Evolutionary conservation across 306 rosid genomes (phyloP).

Genomic region (Cicer pinnatifidum): DNA sequence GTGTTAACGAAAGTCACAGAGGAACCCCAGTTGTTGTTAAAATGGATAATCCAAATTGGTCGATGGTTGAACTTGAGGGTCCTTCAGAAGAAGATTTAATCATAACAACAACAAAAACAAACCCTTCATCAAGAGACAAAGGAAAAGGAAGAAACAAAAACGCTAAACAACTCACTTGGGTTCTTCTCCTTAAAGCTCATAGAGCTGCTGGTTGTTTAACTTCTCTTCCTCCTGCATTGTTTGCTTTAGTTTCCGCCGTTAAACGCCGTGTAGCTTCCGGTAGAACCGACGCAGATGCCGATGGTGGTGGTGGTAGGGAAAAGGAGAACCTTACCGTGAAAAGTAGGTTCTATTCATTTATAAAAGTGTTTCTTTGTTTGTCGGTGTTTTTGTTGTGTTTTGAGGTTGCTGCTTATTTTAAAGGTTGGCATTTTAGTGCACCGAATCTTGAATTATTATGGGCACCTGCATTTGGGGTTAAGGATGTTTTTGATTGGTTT

Average conservation of each 20-base stretch:
- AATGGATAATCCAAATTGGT: slow-evolving; percentile 97
- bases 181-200: slow-evolving; percentile 84
- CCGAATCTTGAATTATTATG: slow-evolving; percentile 59
- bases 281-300: slow-evolving; percentile 64
- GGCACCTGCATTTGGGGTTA: slow-evolving; percentile 59
- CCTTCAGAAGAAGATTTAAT: slow-evolving; percentile 78
- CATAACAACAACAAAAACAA: slow-evolving; percentile 23
- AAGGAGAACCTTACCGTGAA: slow-evolving; percentile 60
- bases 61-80: slow-evolving; percentile 91
- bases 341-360: slow-evolving; percentile 65
- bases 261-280: slow-evolving; percentile 80
- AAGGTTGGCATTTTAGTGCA: slow-evolving; percentile 86
- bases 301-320: slow-evolving; percentile 53
- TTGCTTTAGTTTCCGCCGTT: slow-evolving; percentile 60
- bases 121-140: slow-evolving; percentile 58
- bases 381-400: slow-evolving; percentile 66
- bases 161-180: slow-evolving; percentile 94
- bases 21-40: slow-evolving; percentile 98
- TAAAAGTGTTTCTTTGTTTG: slow-evolving; percentile 66
- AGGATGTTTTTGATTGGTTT: slow-evolving; percentile 65
- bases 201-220: slow-evolving; percentile 84
- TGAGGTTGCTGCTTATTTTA: slow-evolving; percentile 73
- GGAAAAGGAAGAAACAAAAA: slow-evolving; percentile 61
- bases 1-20: slow-evolving; percentile 66
- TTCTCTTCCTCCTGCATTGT: slow-evolving; percentile 73